These are phyloP conservation scores for Halophytophthora batemanensis DNA, from an alignment of 352 stramenopile species.

Conservation along the genomic window DNA sequence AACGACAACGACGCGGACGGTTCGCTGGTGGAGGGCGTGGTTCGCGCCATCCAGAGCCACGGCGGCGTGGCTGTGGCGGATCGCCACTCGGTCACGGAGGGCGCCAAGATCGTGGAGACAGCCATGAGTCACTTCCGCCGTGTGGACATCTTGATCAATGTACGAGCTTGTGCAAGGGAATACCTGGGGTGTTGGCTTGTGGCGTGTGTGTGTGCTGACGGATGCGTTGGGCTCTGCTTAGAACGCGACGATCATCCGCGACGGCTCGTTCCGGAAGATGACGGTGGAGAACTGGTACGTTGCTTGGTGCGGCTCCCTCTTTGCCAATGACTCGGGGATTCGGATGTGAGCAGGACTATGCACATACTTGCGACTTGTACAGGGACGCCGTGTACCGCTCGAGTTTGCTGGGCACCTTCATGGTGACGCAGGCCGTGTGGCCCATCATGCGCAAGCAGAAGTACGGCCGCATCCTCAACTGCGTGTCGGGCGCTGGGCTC, in stretches of 20 bases:
- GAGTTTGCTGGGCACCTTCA: slow-evolving; percentile 56
- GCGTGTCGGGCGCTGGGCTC: slow-evolving; percentile 54
- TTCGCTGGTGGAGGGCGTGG: slow-evolving; percentile 41
- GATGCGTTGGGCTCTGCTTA: too few relatives aligned
- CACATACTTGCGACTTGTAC: too few relatives aligned
- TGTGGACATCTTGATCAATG: slow-evolving; percentile 77
- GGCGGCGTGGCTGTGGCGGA: slow-evolving; percentile 49
- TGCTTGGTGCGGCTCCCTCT: too few relatives aligned
- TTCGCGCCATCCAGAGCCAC: slow-evolving; percentile 28
- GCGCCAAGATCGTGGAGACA: slow-evolving; percentile 38
- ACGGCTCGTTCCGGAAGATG: slow-evolving; percentile 79
- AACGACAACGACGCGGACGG: slow-evolving; percentile 66
- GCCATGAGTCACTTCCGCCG: slow-evolving; percentile 45
- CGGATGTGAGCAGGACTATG: too few relatives aligned
- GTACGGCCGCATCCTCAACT: slow-evolving; percentile 74
- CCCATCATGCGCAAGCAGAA: slow-evolving; percentile 67
- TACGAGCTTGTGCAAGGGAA: slow-evolving; percentile 25
- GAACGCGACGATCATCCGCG: slow-evolving; percentile 69
- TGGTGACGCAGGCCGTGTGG: slow-evolving; percentile 65
- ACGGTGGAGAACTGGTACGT: slow-evolving; percentile 54
- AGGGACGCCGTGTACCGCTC: slow-evolving; percentile 65
- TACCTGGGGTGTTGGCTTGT: too few relatives aligned
- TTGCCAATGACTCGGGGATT: too few relatives aligned
- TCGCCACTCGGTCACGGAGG: slow-evolving; percentile 49
- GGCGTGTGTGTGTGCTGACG: too few relatives aligned